These are phyloP conservation scores for Cutaneotrichosporon arboriforme DNA, from an alignment of 1,284 basidiomycete species.

Conservation along the genomic window DNA sequence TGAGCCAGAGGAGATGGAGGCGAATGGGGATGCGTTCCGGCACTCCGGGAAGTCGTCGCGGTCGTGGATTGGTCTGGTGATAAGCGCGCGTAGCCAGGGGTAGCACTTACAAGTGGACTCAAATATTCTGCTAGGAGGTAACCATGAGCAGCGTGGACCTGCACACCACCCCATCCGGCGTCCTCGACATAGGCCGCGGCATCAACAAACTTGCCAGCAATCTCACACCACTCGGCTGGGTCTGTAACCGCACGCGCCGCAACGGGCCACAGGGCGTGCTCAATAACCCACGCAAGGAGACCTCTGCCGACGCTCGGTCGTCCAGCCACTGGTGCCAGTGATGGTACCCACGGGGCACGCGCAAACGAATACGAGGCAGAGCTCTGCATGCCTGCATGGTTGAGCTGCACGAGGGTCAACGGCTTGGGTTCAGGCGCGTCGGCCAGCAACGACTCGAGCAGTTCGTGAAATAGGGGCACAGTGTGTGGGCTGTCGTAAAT, in stretches of 20 bases:
- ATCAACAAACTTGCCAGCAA: slow-evolving; percentile 63
- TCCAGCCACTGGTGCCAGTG: slow-evolving; percentile 69
- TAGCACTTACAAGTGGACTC: slow-evolving; percentile 60
- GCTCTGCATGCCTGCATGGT: slow-evolving; percentile 81
- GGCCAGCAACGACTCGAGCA: slow-evolving; percentile 56
- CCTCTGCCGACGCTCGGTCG: slow-evolving; percentile 46
- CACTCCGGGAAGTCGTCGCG: slow-evolving; percentile 59
- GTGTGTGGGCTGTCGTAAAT: slow-evolving; percentile 52
- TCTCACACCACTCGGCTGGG: slow-evolving; percentile 53
- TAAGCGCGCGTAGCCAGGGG: background rate
- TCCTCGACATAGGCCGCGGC: slow-evolving; percentile 63
- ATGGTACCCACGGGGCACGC: slow-evolving; percentile 46
- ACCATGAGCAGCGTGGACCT: slow-evolving; percentile 84
- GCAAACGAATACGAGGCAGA: slow-evolving; percentile 48
- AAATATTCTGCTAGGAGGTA: slow-evolving; percentile 83
- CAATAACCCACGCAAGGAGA: slow-evolving; percentile 50
- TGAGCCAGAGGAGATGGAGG: slow-evolving; percentile 62
- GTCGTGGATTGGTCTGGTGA: slow-evolving; percentile 58
- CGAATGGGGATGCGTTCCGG: slow-evolving; percentile 35
- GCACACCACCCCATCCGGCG: slow-evolving; percentile 81
- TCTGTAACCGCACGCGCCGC: slow-evolving; percentile 57
- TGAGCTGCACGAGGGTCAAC: slow-evolving; percentile 65
- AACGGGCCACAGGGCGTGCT: slow-evolving; percentile 58
- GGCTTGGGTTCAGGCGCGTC: slow-evolving; percentile 20
- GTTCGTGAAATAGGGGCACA: slow-evolving; percentile 52